Conservation (phyloP, 306 rosid genomes). For the Cyamopsis tetragonoloba region DNA sequence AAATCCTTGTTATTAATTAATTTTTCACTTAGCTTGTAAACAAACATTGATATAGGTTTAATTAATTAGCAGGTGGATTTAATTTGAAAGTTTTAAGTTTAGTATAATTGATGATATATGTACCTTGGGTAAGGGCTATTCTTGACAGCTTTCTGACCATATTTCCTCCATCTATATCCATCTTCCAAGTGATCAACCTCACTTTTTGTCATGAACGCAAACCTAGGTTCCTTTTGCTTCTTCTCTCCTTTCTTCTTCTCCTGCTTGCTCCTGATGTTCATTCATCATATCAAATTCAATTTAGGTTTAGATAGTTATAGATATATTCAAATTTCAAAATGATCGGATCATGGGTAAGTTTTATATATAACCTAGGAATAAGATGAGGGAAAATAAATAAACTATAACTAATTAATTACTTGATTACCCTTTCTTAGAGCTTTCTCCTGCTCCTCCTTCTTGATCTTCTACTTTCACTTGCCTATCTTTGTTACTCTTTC, state of each 20-base stretch:
- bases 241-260: constrained; percentile 80
- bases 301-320: too few relatives aligned
- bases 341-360: too few relatives aligned
- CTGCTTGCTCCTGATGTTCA: constrained; percentile 40
- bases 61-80: too few relatives aligned
- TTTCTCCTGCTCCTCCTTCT: constrained; percentile 50
- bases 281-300: too few relatives aligned
- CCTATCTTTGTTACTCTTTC: constrained; percentile 46
- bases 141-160: constrained; percentile 86
- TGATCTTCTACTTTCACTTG: constrained; percentile 43
- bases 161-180: constrained; percentile 89
- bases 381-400: not conserved
- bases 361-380: too few relatives aligned
- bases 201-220: constrained; percentile 88
- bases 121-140: constrained; percentile 87
- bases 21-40: too few relatives aligned
- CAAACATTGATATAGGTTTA: too few relatives aligned
- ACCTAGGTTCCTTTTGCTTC: constrained; percentile 65
- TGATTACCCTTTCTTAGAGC: constrained; percentile 72
- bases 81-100: not conserved
- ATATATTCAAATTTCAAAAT: too few relatives aligned
- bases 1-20: too few relatives aligned
- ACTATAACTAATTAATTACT: too few relatives aligned
- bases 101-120: not conserved
- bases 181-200: constrained; percentile 93